Evolutionary conservation across 495 filamentous ascomycete species (phyloP), one percentile per base, ranked within the genome.

Genomic region (Talaromyces proteolyticus): DNA sequence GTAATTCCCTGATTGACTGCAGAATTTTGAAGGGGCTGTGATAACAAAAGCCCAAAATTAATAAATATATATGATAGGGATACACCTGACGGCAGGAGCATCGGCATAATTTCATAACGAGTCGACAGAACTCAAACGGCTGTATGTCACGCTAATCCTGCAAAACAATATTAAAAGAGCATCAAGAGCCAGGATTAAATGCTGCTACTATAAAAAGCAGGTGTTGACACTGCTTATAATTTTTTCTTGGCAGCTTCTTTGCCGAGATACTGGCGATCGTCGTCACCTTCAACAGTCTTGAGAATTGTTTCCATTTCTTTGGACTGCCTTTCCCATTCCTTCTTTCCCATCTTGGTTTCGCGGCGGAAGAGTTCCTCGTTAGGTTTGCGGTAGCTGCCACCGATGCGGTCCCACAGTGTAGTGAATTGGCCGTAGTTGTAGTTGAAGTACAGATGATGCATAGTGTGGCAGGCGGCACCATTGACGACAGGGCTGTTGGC

Each of bases 341-440:
- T 72, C 57, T 88, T 72, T 50, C 78, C 87, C 87, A 93, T 91
- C 79, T 95, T 96, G 51, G 79, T 82, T 67, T 96, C 89, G 56
- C 86, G 84, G 51, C 82, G 70, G 76, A 96, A 96, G 51, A 96
- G 75, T 60, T 89, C 89, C 51, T 82, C 79, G 54, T 95, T 95
- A 8, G 92, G 92, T 70, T 85, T 79, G 51, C 91, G 77, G 73
- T 96, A 97, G 68, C 86, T 93, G 44, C 87, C 87, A 52, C 89
- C 88, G 26, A 97, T 61, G 43, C 93, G 82, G 61, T 97, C 92
- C 91, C 91, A 97, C 25, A 96, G 69, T 4, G 93, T 97, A 3
- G 88, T 95, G 72, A 90, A 97, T 64, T 97, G 92, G 51, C 93
- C 92, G 56, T 96, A 97, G 73, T 96, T 97, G 79, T 90, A 95